A percentile compares a stretch with the other conserved stretches of the same genome.
phyloP scores from a whole-genome alignment of 768 basidiomycete genomes.

The Xerocomus brunneocitrinus region DNA sequence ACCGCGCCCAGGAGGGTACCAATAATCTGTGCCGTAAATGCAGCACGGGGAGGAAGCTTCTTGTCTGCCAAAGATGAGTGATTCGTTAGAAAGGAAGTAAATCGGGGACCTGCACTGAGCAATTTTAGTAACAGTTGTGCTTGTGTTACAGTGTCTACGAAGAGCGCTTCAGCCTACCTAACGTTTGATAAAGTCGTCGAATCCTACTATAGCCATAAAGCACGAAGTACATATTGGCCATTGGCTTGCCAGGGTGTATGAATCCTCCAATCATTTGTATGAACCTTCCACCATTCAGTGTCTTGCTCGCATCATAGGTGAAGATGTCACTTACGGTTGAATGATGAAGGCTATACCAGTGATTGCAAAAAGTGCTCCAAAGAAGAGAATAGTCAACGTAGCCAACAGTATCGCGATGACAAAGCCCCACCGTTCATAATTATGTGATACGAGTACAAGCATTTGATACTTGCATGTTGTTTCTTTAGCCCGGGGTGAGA shows the following conservation, averaged over 20 bases:
- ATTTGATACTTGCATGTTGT: no score
- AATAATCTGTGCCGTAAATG: slow-evolving; percentile 51
- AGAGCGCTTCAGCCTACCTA: slow-evolving; percentile 31
- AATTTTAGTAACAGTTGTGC: slow-evolving; percentile 51
- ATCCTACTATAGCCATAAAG: slow-evolving; percentile 45
- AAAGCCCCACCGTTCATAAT: slow-evolving; percentile 38
- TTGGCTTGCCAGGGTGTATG: slow-evolving; percentile 36
- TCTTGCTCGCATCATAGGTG: neutral
- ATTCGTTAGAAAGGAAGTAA: slow-evolving; percentile 33
- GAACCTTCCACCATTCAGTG: slow-evolving; percentile 17
- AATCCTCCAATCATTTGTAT: slow-evolving; percentile 37
- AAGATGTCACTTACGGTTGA: slow-evolving; percentile 21
- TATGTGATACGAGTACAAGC: neutral
- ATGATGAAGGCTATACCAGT: slow-evolving; percentile 32
- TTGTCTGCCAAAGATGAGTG: slow-evolving; percentile 32
- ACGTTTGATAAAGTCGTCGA: slow-evolving; percentile 28
- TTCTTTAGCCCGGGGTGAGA: no score
- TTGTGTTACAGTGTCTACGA: slow-evolving; percentile 48
- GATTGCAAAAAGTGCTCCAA: slow-evolving; percentile 51
- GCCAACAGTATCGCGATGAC: slow-evolving; percentile 49
- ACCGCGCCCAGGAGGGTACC: no score
- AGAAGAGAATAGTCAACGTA: slow-evolving; percentile 48
- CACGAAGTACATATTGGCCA: slow-evolving; percentile 41
- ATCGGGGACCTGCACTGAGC: slow-evolving; percentile 18
- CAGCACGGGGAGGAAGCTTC: slow-evolving; percentile 63